Evolutionary conservation across 805 yeast genomes (phyloP).

Genomic region (Saturnispora sanitii): DNA sequence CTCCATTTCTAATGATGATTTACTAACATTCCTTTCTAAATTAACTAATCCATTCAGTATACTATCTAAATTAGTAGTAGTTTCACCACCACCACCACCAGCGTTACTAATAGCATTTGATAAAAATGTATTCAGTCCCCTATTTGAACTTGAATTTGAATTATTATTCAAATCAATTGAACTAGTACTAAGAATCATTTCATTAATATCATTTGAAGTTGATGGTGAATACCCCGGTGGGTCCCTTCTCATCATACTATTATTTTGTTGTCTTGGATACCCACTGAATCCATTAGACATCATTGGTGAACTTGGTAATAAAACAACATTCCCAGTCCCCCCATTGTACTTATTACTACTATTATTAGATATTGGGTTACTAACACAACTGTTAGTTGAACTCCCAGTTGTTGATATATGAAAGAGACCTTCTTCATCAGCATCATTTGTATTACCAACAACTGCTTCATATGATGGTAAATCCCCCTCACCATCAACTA

Average conservation of each 20-base stretch:
- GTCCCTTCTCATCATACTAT: background rate
- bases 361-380: slow-evolving; percentile 5
- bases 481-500: slow-evolving; percentile 26
- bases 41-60: background rate
- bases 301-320: slow-evolving; percentile 38
- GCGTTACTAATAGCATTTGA: slow-evolving; percentile 2
- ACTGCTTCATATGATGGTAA: slow-evolving; percentile 32
- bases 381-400: too few species aligned
- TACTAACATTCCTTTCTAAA: slow-evolving; percentile 16
- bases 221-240: slow-evolving; percentile 4
- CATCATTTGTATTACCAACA: slow-evolving; percentile 13
- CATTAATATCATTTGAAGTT: background rate
- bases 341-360: background rate
- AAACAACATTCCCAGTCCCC: slow-evolving; percentile 31
- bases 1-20: slow-evolving; percentile 19
- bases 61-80: background rate
- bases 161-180: slow-evolving; percentile 1
- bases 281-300: slow-evolving; percentile 14
- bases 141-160: background rate
- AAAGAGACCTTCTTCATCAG: background rate
- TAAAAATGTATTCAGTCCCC: slow-evolving; percentile 11
- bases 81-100: background rate
- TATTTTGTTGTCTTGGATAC: too few species aligned
- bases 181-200: background rate
- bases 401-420: slow-evolving; percentile 8